Conservation (phyloP, 495 filamentous ascomycete species). For the Penicillium angulare region DNA sequence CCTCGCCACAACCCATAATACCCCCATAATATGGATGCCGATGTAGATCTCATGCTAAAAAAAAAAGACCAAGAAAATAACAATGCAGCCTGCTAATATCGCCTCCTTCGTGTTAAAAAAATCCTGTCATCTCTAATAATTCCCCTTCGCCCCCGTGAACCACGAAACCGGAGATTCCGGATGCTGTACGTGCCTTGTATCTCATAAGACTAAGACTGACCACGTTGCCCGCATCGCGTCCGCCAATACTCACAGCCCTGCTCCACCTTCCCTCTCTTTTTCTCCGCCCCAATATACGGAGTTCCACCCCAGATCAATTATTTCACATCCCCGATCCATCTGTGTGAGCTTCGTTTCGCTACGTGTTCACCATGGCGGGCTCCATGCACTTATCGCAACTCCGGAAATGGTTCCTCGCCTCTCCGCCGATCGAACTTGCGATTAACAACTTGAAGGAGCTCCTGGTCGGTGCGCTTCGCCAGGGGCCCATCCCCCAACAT, state of each 20-base stretch:
- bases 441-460: slow-evolving; percentile 70
- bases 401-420: slow-evolving; percentile 84
- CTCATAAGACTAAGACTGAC: no score
- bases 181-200: no score
- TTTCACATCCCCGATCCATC: not conserved
- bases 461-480: slow-evolving; percentile 80
- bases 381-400: slow-evolving; percentile 70
- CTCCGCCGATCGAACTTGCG: slow-evolving; percentile 84
- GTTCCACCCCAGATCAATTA: slow-evolving; percentile 10
- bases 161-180: no score
- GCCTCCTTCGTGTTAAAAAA: no score
- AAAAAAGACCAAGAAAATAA: no score
- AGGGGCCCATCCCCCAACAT: slow-evolving; percentile 90
- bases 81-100: no score
- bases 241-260: not conserved
- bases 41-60: no score
- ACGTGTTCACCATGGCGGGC: slow-evolving; percentile 35
- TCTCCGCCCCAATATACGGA: not conserved
- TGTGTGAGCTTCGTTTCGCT: not conserved
- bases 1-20: no score
- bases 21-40: no score
- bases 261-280: not conserved
- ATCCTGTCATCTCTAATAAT: no score
- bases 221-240: slow-evolving; percentile 2
- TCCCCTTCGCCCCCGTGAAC: no score